These are phyloP conservation scores for Fusarium pseudoanthophilum DNA, from an alignment of 2,329 filamentous ascomycete species.

Conservation along the genomic window DNA sequence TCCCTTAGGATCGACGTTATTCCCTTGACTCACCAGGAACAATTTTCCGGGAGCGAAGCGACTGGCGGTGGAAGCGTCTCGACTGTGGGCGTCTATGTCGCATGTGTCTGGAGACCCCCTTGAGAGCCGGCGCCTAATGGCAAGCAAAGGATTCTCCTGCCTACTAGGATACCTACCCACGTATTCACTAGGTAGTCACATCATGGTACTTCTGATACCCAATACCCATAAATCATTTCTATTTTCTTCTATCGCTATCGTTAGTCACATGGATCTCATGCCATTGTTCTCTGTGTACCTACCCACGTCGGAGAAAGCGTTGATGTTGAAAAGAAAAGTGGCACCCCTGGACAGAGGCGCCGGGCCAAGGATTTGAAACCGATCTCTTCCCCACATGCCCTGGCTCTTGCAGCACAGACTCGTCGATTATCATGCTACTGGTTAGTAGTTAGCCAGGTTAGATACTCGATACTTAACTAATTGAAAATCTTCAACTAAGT, in stretches of 20 bases:
- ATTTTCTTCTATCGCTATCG: background rate
- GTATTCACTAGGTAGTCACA: background rate
- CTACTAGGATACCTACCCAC: background rate
- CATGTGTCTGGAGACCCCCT: constrained; percentile 32
- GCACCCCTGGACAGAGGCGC: constrained; percentile 20
- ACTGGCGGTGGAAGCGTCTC: constrained; percentile 39
- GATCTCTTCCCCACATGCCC: constrained; percentile 25
- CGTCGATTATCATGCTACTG: background rate
- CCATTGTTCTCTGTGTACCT: background rate
- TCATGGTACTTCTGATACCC: background rate
- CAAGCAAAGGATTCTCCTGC: background rate
- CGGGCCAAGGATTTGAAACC: constrained; percentile 28
- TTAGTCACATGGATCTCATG: constrained; percentile 4
- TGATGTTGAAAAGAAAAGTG: constrained; percentile 22
- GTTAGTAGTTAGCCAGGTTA: no score
- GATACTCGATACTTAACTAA: no score
- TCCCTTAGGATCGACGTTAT: constrained; percentile 25
- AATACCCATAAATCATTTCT: background rate
- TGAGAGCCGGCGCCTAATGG: constrained; percentile 29
- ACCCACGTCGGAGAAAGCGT: background rate
- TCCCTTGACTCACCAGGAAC: constrained; percentile 21
- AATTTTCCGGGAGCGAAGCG: constrained; percentile 21
- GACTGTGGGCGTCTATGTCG: constrained; percentile 40
- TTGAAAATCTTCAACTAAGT: background rate
- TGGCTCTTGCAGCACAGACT: constrained; percentile 10